Base-by-base conservation (phyloP, 305 asterid genomes). In the Fraxinus baroniana region DNA sequence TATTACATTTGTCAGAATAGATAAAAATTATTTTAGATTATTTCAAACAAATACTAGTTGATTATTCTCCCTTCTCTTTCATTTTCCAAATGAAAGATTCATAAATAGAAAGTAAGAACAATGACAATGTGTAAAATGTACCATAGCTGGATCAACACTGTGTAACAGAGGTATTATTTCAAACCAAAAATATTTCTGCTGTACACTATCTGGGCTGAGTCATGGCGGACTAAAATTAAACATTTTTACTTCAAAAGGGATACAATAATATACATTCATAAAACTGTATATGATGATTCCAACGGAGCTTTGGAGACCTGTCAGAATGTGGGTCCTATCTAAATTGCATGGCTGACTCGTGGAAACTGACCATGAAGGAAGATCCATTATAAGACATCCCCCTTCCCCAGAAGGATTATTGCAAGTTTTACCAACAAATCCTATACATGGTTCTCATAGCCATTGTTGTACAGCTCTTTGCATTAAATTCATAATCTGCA, bases 271-370 rank as follows among this genome's bases (percentile, higher is more conserved):
- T 7, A 24, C 68, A 30, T 78, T 41, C 81, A 83, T 5, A 55
- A n/a, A 55, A 55, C 8, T 18, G 66, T 55, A 55, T 18, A 18
- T 55, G n/a, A n/a, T 17, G 24, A 70, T 83, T 26, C 4, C 35
- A 39, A 30, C 37, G 10, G 15, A 73, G 44, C 20, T 30, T 24
- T 26, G 64, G 83, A 78, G 76, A 80, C 79, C 75, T 74, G 84
- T 70, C 70, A 79, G 79, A 20, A 79, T 28, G 75, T 83, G 86
- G 87, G 92, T 37, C 88, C 86, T 73, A 12, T 20, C 5, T 66
- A 74, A 73, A 73, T 15, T 88, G 96, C 92, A 92, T 92, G 94
- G 87, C 66, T 86, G 93, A 82, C 89, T 85, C 84, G 90, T 89
- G 91, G 80, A 55, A 55, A n/a, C 66, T n/a, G 24, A 24, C 26